Evolutionary conservation across 768 basidiomycete genomes (phyloP), one percentile per base, ranked within the genome.

Genomic region (Lactarius hengduanensis): DNA sequence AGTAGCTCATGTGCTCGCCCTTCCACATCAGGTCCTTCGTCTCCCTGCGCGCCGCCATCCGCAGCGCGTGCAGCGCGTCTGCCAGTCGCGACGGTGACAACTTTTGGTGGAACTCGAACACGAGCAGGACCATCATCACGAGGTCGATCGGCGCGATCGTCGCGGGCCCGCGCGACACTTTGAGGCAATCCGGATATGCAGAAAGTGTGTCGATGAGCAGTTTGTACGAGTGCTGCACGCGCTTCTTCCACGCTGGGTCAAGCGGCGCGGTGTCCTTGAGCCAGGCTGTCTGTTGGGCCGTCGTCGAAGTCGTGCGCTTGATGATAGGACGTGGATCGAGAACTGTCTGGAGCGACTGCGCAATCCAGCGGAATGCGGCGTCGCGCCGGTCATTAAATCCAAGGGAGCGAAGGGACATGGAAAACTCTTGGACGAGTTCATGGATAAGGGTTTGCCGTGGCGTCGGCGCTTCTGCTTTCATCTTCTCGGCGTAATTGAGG

Each of bases 301-400:
- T 76, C 20, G 76, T 72, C 0, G 75, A 75, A 0, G 77, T 63
- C 11, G 74, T 72, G 16, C 59, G 67, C 1, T 72, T 68, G 47
- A 70, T 66, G n/a, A 71, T 69, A 3, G 79, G 77, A 61, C 76
- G 81, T 18, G 60, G 47, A 28, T 78, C 79, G n/a, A 82, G 78
- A 47, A 89, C 82, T 62, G 77, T 74, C 59, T 80, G 83, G 5
- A 89, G 74, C 0, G 84, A 78, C 41, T 87, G 84, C 0, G 85
- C 78, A 28, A 89, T 74, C 67, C 82, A 83, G 8, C 86, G 82
- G 71, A 85, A 89, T 69, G 87, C 86, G 11, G 77, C 78, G 0
- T 85, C 87, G 1, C 80, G 80, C 0, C 76, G 73, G 38, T 73
- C 74, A n/a, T 84, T 83, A 81, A 85, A 85, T 22, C 84, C 82